Evolutionary conservation across 345 rosid genomes (phyloP).

Genomic region (Camelina laxa): DNA sequence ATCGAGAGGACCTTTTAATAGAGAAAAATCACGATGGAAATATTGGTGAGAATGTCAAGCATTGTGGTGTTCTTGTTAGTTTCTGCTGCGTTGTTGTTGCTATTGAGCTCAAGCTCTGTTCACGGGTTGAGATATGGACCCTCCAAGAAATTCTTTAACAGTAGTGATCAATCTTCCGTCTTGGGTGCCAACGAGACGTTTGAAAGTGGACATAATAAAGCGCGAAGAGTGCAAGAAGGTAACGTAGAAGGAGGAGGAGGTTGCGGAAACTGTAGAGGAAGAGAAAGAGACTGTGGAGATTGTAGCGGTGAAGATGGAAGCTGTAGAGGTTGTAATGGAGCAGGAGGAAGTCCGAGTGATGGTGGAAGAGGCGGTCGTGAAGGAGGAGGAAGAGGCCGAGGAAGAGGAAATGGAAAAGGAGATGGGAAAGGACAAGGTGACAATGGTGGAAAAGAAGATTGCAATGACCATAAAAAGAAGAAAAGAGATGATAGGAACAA

Average conservation of each 20-base stretch:
- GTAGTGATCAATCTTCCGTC: constrained; percentile 3
- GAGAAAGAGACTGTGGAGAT: constrained; percentile 31
- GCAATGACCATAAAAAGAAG: constrained; percentile 34
- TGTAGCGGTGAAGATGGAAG: constrained; percentile 14
- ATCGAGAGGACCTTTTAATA: background rate
- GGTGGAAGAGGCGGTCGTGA: constrained; percentile 7
- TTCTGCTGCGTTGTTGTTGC: constrained; percentile 16
- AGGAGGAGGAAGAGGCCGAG: background rate
- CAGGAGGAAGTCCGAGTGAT: constrained; percentile 27
- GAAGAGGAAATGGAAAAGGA: constrained; percentile 4
- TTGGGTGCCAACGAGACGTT: constrained; percentile 5
- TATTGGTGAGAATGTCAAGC: constrained; percentile 27
- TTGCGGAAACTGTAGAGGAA: constrained; percentile 15
- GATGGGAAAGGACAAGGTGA: constrained; percentile 8
- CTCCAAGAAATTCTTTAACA: background rate
- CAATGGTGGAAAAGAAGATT: constrained; percentile 35
- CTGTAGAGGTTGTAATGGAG: constrained; percentile 29
- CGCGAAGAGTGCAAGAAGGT: constrained; percentile 32
- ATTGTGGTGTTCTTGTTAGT: constrained; percentile 21
- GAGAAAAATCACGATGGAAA: constrained; percentile 17
- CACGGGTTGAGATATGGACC: constrained; percentile 28
- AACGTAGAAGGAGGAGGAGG: constrained; percentile 20
- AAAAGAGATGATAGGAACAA: constrained; percentile 28
- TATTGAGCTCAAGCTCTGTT: constrained; percentile 30
- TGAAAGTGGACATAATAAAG: constrained; percentile 22